Base-by-base conservation (phyloP, 208 protist genomes). In the Lotmaria passim region DNA sequence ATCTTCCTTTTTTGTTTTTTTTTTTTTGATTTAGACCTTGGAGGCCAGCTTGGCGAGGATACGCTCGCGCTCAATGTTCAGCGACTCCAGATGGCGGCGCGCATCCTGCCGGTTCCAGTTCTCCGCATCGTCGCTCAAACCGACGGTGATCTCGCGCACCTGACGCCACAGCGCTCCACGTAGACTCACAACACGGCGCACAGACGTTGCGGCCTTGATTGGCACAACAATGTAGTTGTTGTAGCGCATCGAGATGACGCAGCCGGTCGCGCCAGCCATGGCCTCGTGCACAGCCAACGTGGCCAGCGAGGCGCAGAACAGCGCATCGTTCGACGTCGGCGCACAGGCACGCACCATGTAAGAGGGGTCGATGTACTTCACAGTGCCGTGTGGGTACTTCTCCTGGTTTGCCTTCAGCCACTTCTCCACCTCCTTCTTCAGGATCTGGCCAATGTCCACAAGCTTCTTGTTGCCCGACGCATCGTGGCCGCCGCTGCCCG, bases 311-410 rank as follows among this genome's bases (percentile, higher is more conserved):
- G 87, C 64, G 77, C 91, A 96, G 79, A 96, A 94, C 48, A 93
- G 82, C 23, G 91, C 88, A 74, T 98, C 97, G 71, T 89, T 89
- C 55, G 94, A 58, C 30, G 86, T 96, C 30, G 94, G 89, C 15
- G 94, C 82, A 76, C 93, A 96, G 21, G 96, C 93, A 68, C 97
- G 93, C 59, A 99, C 96, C 82, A 96, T 98, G 85, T 98, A 99
- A 0, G 93, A 97, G 41, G 97, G 97, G 86, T 98, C 97, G 71
- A 98, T 98, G 83, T 98, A 98, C 81, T 97, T 98, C 43, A 96
- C 87, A 24, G 83, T 93, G 23, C 63, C 81, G 39, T 90, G 46
- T 19, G 90, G 88, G 69, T 89, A 96, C 55, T 76, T 70, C 24
- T 66, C 66, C 59, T 79, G 72, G 76, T 89, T 90, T 33, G 66